Base-by-base conservation (phyloP, 2,329 filamentous ascomycete genomes). In the Aspergillus sp. region DNA sequence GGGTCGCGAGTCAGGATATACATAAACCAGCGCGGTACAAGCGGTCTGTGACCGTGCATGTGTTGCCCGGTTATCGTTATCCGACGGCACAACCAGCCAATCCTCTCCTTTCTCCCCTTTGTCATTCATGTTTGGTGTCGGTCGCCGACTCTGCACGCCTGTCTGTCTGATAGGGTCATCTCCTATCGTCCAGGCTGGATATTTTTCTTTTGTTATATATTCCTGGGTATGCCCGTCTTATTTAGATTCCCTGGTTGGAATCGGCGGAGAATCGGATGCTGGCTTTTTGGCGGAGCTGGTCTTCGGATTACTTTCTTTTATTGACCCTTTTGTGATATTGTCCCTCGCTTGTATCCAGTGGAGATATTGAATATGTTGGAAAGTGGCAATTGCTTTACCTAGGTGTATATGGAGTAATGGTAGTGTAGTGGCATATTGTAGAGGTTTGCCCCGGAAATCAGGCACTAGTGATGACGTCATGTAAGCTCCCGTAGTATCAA, bases 171-270 rank as follows among this genome's bases (percentile, higher is more conserved):
- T 77, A 76, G 76, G 74, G 49, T 76, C 75, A 78, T 78, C 74
- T 67, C 71, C 76, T 78, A 78, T 71, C 61, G 69, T 74, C 71
- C 68, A 67, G 68, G 73, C 73, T 74, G 68, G 72, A 49, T 61
- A 62, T 65, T 57, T 49, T 60, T 39, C 17, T 39, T 39, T 39
- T 39, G 15, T 39, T 15, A 12, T 22, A 13, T 1, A 13, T 17
- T 55, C 65, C 67, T 65, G 66, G 65, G 63, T 58, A 59, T 52
- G 63, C 66, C 61, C 54, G 59, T 45, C 47, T 50, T 51, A 52
- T 54, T 47, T 47, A 52, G 25, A 30, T 30, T 30, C 25, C 25
- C 25, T 2, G 45, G 53, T 54, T 39, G 48, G 49, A 47, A 50
- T 46, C 54, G 48, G 39, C 61, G 67, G 69, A 13, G 75, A 77